Base-by-base conservation (phyloP, 2,329 filamentous ascomycete genomes). In the Pseudogymnoascus sp. region DNA sequence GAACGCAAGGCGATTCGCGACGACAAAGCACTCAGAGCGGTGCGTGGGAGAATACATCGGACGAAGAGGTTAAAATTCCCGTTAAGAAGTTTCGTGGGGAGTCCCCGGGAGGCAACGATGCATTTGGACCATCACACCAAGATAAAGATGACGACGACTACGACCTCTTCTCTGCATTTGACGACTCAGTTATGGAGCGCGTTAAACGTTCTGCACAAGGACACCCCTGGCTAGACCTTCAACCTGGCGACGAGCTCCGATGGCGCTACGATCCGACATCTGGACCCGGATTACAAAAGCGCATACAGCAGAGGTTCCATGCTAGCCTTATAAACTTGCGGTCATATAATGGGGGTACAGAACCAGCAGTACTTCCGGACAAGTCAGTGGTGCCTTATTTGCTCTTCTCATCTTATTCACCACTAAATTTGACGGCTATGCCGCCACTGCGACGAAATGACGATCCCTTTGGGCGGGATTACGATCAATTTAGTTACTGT, bases 391-490 rank as follows among this genome's bases (percentile, higher is more conserved):
- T 73, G 3, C 71, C 71, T 15, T 73, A 72, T 59, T 58, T 73
- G 4, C n/a, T 72, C 4, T 69, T 70, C 33, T 73, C 71, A 1
- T 64, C 68, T 27, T 73, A 73, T 55, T 73, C 71, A 5, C 71
- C 71, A 1, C 31, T 73, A 0, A 65, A 61, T 31, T 61, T 73
- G 25, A 61, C 64, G 4, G 36, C 58, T 5, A 38, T 51, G 15
- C 58, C 62, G 13, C 12, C 42, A 58, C 4, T 35, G 48, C 12
- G 36, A 58, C 35, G 10, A n/a, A 25, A n/a, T 25, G 35, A 31
- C 12, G 35, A 21, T 13, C 10, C 7, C 9, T 29, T 17, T 12
- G 12, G 21, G 8, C 6, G 17, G 8, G 21, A 36, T 29, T 42
- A 63, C n/a, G 63, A 66, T 27, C 8, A 64, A 3, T 68, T 71